phyloP scores from a whole-genome alignment of 2,329 filamentous ascomycete species.

The Clathrospora elynae region DNA sequence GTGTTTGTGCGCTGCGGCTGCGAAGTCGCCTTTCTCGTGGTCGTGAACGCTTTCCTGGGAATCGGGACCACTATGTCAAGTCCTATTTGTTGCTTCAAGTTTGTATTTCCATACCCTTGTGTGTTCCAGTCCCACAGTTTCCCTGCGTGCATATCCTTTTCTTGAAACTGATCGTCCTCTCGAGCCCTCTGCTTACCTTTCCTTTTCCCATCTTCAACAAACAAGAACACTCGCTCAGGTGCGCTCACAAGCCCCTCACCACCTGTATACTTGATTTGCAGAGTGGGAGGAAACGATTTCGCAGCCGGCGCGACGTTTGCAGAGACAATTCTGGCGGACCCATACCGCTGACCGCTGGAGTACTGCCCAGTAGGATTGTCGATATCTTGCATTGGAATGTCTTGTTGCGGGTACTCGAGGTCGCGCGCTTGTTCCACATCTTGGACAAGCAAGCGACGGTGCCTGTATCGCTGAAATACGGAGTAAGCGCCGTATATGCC shows the following conservation, averaged over 20 bases:
- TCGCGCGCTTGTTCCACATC: constrained; percentile 1
- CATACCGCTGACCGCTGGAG: constrained; percentile 4
- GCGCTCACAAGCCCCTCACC: constrained; percentile 5
- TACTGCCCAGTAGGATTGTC: not conserved
- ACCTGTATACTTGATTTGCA: not conserved
- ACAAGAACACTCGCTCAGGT: not conserved
- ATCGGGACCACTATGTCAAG: not conserved
- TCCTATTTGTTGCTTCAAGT: not conserved
- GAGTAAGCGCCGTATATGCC: not conserved
- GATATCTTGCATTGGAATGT: not conserved
- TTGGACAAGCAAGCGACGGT: not conserved
- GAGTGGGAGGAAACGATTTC: not conserved
- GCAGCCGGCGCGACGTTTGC: not conserved
- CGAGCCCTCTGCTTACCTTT: not conserved
- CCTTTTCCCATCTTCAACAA: not conserved
- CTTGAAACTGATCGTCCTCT: not conserved
- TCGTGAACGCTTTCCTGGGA: not conserved
- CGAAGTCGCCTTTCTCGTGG: not conserved
- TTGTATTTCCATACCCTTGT: not conserved
- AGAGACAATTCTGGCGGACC: not conserved
- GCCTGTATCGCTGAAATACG: not conserved
- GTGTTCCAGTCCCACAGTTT: not conserved
- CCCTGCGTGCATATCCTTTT: not conserved
- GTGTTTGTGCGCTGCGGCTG: not conserved
- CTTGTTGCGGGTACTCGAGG: not conserved